Percentiles rank a stretch among this genome's conserved stretches.
These are phyloP conservation scores for Picea glauca DNA, from an alignment of 75 land plant genomes.

Conservation along the genomic window DNA sequence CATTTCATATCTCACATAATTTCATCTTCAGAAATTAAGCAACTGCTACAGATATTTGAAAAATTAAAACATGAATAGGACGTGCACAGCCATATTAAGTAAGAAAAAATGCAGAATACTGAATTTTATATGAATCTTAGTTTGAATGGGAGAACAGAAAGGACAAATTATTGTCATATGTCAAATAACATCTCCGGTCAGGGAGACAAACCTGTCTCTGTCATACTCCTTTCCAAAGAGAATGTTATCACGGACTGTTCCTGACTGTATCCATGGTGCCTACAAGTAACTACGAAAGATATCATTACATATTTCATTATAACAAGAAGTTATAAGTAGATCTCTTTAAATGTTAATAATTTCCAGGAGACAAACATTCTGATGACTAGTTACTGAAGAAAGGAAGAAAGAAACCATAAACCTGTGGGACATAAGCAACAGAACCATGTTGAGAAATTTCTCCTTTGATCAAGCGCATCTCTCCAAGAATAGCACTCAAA, in stretches of 20 bases:
- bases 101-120: neutral
- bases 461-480: conserved; percentile 46
- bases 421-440: conserved; percentile 77
- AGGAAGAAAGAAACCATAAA: conserved; percentile 11
- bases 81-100: neutral
- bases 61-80: neutral
- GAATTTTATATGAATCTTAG: neutral
- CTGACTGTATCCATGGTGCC: conserved; percentile 91
- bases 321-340: neutral
- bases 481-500: conserved; percentile 66
- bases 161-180: neutral
- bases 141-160: neutral
- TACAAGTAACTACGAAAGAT: conserved; percentile 15
- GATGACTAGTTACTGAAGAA: neutral
- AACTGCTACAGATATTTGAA: neutral
- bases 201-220: conserved; percentile 40
- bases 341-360: neutral
- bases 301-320: neutral
- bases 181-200: neutral
- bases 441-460: conserved; percentile 32
- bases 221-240: conserved; percentile 64
- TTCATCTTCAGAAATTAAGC: neutral
- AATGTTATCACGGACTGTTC: conserved; percentile 87
- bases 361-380: neutral
- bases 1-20: neutral